A percentile compares a stretch with the other conserved stretches of the same genome.
Evolutionary conservation across 2,329 filamentous ascomycete genomes (phyloP).

Genomic region (Diaporthe nobilis): DNA sequence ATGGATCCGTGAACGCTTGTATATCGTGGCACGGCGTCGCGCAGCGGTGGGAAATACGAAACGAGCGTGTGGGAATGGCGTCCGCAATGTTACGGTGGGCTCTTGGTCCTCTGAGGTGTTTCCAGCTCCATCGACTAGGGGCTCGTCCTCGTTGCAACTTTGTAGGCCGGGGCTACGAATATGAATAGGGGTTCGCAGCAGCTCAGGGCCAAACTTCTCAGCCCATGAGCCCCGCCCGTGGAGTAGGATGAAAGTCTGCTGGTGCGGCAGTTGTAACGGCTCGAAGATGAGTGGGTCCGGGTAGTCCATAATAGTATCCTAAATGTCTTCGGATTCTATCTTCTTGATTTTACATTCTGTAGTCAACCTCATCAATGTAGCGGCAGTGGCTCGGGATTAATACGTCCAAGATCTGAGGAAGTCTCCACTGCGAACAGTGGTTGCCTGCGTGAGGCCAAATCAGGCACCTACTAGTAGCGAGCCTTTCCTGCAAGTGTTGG

Average conservation of each 20-base stretch:
- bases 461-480: background rate
- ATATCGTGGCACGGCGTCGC: conserved; percentile 54
- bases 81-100: conserved; percentile 45
- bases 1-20: conserved; percentile 54
- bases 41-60: conserved; percentile 67
- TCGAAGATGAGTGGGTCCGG: conserved; percentile 43
- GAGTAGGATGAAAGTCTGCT: conserved; percentile 61
- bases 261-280: conserved; percentile 48
- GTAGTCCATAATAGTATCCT: background rate
- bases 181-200: conserved; percentile 49
- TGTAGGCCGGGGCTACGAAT: conserved; percentile 11
- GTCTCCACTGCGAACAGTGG: background rate
- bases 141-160: background rate
- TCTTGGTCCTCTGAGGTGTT: background rate
- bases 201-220: conserved; percentile 54
- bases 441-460: conserved; percentile 22
- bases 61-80: conserved; percentile 57
- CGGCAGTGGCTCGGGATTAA: background rate
- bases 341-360: rapidly evolving
- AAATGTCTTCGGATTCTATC: rapidly evolving
- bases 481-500: background rate
- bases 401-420: background rate
- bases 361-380: background rate
- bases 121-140: rapidly evolving
- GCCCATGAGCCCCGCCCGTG: conserved; percentile 63